Base-by-base conservation (phyloP, 2,329 filamentous ascomycete species). In the Cladobotryum protrusum region DNA sequence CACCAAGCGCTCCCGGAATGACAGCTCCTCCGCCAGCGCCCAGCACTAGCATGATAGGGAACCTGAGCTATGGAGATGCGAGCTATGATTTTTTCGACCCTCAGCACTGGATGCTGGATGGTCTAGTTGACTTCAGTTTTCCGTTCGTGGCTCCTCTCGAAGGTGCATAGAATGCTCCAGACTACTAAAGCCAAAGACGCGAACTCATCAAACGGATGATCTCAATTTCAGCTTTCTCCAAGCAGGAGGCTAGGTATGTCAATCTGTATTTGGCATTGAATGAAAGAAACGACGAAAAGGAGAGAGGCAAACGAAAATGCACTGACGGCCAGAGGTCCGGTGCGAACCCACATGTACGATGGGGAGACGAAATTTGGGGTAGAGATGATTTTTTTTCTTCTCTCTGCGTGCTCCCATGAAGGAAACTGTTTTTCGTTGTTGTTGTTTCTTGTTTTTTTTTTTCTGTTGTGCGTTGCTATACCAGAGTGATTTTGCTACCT, bases 71-170 rank as follows among this genome's bases (percentile, higher is more conserved):
- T 55, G 77, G 79, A 56, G 79, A 87, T 49, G 79, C 81, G 9
- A 86, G 83, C 59, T 90, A 90, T 66, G 88, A 95, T 65, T 89
- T 95, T 54, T 96, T 95, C 62, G 90, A 96, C 68, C 89, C 91
- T 1, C 77, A 96, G 60, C 89, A 92, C 66, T 96, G 91, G 91
- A 89, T 95, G 75, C 73, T 96, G 53, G 91, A 96, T 65, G 88
- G 88, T 13, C 75, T 92, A 33, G 75, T 93, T 53, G 87, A 91
- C 63, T 86, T 92, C 63, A 88, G 87, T 56, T 90, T 85, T 62
- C 77, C 75, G 11, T 85, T 80, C 59, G 73, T 77, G 35, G 69
- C 71, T 50, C 72, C 76, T 1, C 65, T 82, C 35, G 80, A 85
- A 53, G 73, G 77, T 54, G 69, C 76, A 54, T 79, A 65, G 50